Evolutionary conservation across 129 eudicot genomes (phyloP).

Genomic region (Smallanthus sonchifolius): DNA sequence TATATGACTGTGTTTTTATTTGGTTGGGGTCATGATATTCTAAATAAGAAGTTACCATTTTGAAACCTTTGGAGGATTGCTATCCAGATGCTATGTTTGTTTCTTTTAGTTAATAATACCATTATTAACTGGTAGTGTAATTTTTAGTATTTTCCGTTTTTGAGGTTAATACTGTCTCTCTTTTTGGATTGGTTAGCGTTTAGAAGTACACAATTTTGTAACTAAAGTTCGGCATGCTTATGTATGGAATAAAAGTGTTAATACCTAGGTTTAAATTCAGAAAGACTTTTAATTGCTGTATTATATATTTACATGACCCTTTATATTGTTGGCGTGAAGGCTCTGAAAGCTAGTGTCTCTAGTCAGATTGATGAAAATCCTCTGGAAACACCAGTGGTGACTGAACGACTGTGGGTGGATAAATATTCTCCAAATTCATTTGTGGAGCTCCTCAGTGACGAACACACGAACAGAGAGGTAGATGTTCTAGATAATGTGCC

Average conservation of each 20-base stretch:
- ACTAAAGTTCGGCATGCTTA: neutral
- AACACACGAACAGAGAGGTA: constrained; percentile 94
- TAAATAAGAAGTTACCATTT: neutral
- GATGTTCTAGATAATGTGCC: neutral
- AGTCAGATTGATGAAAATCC: constrained; percentile 28
- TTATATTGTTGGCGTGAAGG: constrained; percentile 43
- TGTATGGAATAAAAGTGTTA: constrained; percentile 7
- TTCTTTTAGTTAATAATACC: neutral
- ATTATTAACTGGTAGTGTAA: neutral
- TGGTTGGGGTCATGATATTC: neutral
- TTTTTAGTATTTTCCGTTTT: neutral
- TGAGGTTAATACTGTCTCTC: neutral
- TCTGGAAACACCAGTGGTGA: constrained; percentile 42
- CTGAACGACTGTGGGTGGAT: constrained; percentile 90
- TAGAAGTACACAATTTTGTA: neutral
- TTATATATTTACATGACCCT: constrained; percentile 4
- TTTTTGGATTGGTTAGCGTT: neutral
- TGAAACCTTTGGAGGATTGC: constrained; percentile 1
- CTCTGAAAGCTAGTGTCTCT: constrained; percentile 64
- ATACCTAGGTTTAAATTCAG: neutral
- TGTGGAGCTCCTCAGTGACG: constrained; percentile 94
- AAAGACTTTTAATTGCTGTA: neutral
- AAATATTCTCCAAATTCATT: constrained; percentile 95
- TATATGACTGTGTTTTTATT: neutral
- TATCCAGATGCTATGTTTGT: neutral